Evolutionary conservation across 768 basidiomycete genomes (phyloP).

Genomic region (Ramaria rubella): DNA sequence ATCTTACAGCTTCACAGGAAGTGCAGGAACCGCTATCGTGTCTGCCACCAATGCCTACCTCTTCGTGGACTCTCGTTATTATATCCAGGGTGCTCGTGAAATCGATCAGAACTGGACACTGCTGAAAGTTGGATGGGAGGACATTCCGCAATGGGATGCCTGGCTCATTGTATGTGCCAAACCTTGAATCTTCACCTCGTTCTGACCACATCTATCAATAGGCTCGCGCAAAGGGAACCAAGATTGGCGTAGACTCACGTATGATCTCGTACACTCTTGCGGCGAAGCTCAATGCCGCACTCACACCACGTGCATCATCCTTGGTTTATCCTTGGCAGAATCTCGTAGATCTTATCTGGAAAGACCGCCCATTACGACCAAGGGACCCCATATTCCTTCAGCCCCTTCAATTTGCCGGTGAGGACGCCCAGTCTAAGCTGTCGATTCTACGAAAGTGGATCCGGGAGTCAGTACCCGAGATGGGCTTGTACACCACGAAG

Average conservation of each 20-base stretch:
- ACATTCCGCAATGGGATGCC: conserved; percentile 70
- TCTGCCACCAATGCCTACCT: conserved; percentile 64
- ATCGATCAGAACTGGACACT: conserved; percentile 71
- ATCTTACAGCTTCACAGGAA: conserved; percentile 48
- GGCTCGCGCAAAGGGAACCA: conserved; percentile 37
- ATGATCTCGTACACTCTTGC: conserved; percentile 75
- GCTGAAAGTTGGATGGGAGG: conserved; percentile 48
- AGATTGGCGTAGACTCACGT: conserved; percentile 79
- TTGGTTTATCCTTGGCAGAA: conserved; percentile 80
- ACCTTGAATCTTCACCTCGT: background rate
- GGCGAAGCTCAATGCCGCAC: conserved; percentile 48
- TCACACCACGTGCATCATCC: conserved; percentile 50
- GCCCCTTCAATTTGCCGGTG: conserved; percentile 62
- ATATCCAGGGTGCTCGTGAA: conserved; percentile 67
- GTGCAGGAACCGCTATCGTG: conserved; percentile 66
- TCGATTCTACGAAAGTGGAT: conserved; percentile 66
- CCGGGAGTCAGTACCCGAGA: conserved; percentile 45
- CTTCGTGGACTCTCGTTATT: conserved; percentile 77
- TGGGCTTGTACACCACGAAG: conserved; percentile 55
- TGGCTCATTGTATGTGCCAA: conserved; percentile 54
- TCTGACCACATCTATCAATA: conserved; percentile 17
- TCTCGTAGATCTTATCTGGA: conserved; percentile 77
- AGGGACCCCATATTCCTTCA: conserved; percentile 61
- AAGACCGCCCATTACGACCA: conserved; percentile 65
- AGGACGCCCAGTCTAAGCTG: conserved; percentile 67